phyloP scores from a whole-genome alignment of 2,329 filamentous ascomycete genomes.

The Colletotrichum noveboracense region DNA sequence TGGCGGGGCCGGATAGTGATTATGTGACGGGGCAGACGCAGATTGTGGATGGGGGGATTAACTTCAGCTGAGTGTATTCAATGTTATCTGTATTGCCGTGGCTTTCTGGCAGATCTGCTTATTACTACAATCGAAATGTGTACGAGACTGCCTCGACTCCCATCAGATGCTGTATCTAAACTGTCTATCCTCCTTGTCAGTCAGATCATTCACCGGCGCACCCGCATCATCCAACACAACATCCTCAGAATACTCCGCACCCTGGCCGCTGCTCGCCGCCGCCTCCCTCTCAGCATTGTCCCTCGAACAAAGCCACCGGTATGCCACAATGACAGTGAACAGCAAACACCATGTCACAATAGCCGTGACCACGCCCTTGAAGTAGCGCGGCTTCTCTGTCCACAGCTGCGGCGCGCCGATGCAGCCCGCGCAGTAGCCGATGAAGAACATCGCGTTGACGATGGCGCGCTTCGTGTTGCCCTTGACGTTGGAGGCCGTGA shows the following conservation, averaged over 20 bases:
- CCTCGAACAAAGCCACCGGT: constrained; percentile 36
- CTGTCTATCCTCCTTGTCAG: constrained; percentile 37
- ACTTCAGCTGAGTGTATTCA: background rate
- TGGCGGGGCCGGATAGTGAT: constrained; percentile 63
- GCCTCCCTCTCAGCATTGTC: constrained; percentile 38
- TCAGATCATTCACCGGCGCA: constrained; percentile 32
- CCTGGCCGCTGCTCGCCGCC: background rate
- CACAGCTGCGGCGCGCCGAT: constrained; percentile 53
- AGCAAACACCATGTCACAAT: constrained; percentile 49
- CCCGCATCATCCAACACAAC: constrained; percentile 28
- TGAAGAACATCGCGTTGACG: constrained; percentile 54
- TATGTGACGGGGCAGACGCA: constrained; percentile 72
- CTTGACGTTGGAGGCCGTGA: constrained; percentile 53
- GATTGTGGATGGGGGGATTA: constrained; percentile 61
- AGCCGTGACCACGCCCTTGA: constrained; percentile 49
- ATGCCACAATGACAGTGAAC: constrained; percentile 34
- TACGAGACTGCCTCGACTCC: background rate
- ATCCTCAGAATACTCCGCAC: background rate
- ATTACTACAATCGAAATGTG: background rate
- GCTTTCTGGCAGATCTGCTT: accelerated
- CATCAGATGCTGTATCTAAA: constrained; percentile 36
- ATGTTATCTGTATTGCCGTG: accelerated
- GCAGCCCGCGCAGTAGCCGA: constrained; percentile 54
- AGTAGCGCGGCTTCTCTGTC: constrained; percentile 48
- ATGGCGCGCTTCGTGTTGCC: constrained; percentile 56